These are phyloP conservation scores for Nicotiana sylvestris DNA, from an alignment of 257 asterid species.

Conservation along the genomic window DNA sequence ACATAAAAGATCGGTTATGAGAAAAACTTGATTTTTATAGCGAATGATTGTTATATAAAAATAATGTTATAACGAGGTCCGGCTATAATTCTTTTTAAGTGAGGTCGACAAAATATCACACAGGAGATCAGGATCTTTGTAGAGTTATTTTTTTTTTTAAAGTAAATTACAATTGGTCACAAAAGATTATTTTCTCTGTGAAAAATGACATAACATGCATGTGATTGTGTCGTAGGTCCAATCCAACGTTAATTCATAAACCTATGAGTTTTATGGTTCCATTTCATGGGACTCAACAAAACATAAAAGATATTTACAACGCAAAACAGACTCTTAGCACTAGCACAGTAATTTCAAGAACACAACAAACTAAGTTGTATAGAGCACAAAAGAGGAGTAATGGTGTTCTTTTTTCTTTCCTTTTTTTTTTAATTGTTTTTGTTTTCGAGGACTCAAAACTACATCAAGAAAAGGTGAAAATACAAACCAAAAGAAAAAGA, in stretches of 20 bases:
- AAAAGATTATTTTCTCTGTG: background rate
- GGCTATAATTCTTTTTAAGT: background rate
- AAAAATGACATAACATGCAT: constrained; percentile 9
- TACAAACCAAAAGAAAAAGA: too few species aligned
- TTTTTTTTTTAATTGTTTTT: background rate
- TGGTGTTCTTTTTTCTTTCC: background rate
- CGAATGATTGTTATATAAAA: too few species aligned
- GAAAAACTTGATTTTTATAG: too few species aligned
- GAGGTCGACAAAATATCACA: background rate
- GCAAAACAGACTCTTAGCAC: background rate
- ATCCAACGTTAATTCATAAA: background rate
- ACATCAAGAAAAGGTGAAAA: background rate
- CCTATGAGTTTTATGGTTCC: background rate
- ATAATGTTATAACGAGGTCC: too few species aligned
- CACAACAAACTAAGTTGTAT: background rate
- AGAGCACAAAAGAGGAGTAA: background rate
- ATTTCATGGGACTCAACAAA: background rate
- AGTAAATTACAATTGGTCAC: background rate
- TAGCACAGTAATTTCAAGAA: background rate
- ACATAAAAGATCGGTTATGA: too few species aligned
- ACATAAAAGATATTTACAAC: constrained; percentile 17
- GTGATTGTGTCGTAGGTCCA: background rate
- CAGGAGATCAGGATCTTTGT: background rate
- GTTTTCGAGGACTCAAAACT: background rate
- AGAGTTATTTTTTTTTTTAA: background rate